Percentiles rank a stretch among this genome's conserved stretches.
Evolutionary conservation across 257 asterid species (phyloP).

Genomic region (Nicotiana knightiana): DNA sequence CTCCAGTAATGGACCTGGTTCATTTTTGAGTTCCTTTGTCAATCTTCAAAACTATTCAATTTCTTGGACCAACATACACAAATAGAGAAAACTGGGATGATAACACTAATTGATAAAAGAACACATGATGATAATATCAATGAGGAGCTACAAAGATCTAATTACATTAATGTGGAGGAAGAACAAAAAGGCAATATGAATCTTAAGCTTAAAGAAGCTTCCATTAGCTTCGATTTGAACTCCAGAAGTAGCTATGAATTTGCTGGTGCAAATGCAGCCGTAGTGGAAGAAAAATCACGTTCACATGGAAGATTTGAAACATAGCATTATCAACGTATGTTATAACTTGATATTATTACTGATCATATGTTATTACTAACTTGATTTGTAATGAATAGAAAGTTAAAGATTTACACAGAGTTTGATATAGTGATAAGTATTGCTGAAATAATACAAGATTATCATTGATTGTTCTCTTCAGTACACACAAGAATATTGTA

Average conservation of each 20-base stretch:
- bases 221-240: constrained; percentile 55
- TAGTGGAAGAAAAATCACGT: constrained; percentile 26
- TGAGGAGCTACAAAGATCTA: constrained; percentile 18
- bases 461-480: background rate
- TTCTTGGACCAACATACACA: constrained; percentile 17
- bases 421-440: too few relatives aligned
- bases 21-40: too few relatives aligned
- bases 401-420: background rate
- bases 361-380: too few relatives aligned
- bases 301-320: background rate
- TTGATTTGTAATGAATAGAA: background rate
- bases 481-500: background rate
- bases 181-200: constrained; percentile 30
- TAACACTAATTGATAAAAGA: constrained; percentile 17
- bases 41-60: too few relatives aligned
- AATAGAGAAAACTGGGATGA: constrained; percentile 38
- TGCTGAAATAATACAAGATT: background rate
- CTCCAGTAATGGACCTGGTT: too few relatives aligned
- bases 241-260: constrained; percentile 64
- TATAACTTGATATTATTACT: too few relatives aligned
- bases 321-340: background rate
- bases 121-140: constrained; percentile 2
- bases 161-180: constrained; percentile 10
- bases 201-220: constrained; percentile 46
- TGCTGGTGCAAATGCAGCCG: constrained; percentile 38